A percentile compares a stretch with the other conserved stretches of the same genome.
These are phyloP conservation scores for Epithemia pelagica DNA, from an alignment of 108 stramenopile species.

Conservation along the genomic window DNA sequence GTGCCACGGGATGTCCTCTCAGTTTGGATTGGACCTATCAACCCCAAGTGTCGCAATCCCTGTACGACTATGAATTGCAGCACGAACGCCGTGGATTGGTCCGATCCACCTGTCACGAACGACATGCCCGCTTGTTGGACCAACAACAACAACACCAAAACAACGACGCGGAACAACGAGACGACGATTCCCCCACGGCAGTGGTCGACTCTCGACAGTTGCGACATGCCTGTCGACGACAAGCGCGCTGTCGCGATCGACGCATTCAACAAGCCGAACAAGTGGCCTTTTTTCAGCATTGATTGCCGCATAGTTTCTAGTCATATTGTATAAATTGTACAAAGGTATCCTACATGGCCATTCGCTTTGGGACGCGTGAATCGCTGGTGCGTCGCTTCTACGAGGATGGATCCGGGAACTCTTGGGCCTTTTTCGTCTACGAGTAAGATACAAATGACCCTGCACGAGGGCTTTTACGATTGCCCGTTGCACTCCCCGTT, in stretches of 20 bases:
- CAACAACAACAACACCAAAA: background rate
- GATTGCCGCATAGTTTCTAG: no score
- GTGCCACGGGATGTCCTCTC: conserved; percentile 39
- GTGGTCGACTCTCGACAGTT: background rate
- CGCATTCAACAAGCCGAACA: background rate
- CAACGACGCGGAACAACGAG: background rate
- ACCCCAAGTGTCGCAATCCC: background rate
- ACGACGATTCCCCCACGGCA: background rate
- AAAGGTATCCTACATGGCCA: no score
- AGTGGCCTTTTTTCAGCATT: background rate
- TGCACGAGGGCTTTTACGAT: no score
- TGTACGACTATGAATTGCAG: background rate
- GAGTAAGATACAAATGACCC: no score
- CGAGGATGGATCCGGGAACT: no score
- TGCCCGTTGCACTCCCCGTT: no score
- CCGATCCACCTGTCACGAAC: background rate
- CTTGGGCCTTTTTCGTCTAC: no score
- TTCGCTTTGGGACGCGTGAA: no score
- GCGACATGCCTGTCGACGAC: background rate
- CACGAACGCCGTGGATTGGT: background rate
- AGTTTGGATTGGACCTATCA: conserved; percentile 46
- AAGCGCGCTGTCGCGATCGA: background rate
- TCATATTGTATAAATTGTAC: no score
- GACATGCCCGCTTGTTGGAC: background rate
- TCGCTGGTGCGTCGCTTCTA: no score